Evolutionary conservation across 2,329 filamentous ascomycete genomes (phyloP).

Genomic region (Clarireedia monteithiana): DNA sequence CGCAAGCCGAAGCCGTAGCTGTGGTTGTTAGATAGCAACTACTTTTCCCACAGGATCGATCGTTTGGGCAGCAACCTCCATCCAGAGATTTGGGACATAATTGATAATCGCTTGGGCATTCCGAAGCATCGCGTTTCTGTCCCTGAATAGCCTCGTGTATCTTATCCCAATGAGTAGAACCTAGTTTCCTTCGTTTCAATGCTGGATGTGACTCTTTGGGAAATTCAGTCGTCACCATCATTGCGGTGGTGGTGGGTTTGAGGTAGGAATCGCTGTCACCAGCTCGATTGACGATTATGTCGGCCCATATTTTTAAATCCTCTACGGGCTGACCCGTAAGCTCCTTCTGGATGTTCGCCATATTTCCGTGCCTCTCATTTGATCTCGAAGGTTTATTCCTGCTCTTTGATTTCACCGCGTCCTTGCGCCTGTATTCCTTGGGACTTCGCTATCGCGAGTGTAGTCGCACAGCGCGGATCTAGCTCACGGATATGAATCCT

Average conservation of each 20-base stretch:
- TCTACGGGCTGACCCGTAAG: background rate
- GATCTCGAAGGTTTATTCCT: background rate
- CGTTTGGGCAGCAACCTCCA: conserved; percentile 32
- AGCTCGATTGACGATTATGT: background rate
- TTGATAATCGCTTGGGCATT: conserved; percentile 22
- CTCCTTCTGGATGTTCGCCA: background rate
- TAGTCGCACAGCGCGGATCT: background rate
- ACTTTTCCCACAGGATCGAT: conserved; percentile 39
- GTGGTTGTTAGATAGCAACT: conserved; percentile 33
- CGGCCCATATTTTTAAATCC: background rate
- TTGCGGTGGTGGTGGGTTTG: conserved; percentile 3
- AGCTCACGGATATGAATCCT: background rate
- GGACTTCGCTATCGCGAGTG: background rate
- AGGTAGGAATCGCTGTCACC: background rate
- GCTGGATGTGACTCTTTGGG: conserved; percentile 22
- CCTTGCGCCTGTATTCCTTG: background rate
- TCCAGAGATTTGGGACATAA: conserved; percentile 24
- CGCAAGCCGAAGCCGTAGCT: conserved; percentile 20
- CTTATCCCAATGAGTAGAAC: conserved; percentile 23
- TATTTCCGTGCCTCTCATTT: background rate
- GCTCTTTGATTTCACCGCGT: background rate
- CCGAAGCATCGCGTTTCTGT: conserved; percentile 21
- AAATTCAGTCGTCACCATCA: conserved; percentile 11
- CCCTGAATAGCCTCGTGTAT: conserved; percentile 25
- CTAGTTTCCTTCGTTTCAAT: conserved; percentile 20